phyloP scores from a whole-genome alignment of 192 early-diverging fungal species.

The Coemansia sp. region DNA sequence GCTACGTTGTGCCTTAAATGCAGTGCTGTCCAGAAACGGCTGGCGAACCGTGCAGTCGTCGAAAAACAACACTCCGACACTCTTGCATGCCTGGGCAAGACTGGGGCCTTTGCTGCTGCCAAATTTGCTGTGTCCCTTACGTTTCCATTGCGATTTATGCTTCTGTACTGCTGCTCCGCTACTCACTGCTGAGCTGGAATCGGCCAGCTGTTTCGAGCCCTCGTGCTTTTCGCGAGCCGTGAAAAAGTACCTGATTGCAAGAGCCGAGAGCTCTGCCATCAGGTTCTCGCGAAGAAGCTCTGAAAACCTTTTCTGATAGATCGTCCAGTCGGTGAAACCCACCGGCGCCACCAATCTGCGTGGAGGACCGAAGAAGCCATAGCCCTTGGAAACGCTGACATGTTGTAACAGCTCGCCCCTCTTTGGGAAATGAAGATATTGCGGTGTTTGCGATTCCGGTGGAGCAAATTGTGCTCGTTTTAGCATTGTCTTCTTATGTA shows the following conservation, averaged over 20 bases:
- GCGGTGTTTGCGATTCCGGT: slow-evolving; percentile 16
- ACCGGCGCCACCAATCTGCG: slow-evolving; percentile 35
- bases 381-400: slow-evolving; percentile 47
- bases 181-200: neutral
- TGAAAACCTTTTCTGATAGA: slow-evolving; percentile 22
- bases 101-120: slow-evolving; percentile 2
- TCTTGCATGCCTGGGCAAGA: slow-evolving; percentile 31
- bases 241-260: slow-evolving; percentile 51
- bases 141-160: slow-evolving; percentile 4
- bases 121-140: neutral
- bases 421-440: slow-evolving; percentile 46
- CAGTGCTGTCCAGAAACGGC: slow-evolving; percentile 36
- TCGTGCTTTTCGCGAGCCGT: slow-evolving; percentile 44
- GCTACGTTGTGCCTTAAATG: slow-evolving; percentile 32
- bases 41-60: slow-evolving; percentile 42
- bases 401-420: slow-evolving; percentile 52
- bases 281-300: slow-evolving; percentile 44
- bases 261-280: slow-evolving; percentile 34
- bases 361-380: slow-evolving; percentile 30
- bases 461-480: slow-evolving; percentile 32
- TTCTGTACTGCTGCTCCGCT: neutral
- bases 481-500: neutral
- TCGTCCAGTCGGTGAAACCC: slow-evolving; percentile 18
- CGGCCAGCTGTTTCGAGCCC: neutral
- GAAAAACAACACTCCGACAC: slow-evolving; percentile 37